Base-by-base conservation (phyloP, 495 filamentous ascomycete species). In the Bombardia bombarda region DNA sequence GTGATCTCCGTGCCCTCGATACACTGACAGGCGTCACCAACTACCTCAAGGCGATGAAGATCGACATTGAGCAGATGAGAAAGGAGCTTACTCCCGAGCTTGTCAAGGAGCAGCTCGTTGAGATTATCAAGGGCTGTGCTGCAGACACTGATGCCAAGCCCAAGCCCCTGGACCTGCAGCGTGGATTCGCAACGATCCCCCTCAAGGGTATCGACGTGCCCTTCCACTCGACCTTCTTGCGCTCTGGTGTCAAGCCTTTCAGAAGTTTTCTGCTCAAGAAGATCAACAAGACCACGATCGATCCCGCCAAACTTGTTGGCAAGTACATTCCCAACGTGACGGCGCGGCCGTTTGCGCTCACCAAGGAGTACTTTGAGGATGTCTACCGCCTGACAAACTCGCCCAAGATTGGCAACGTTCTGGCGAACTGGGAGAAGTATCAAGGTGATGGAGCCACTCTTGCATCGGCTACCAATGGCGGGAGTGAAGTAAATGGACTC, bases 321-420 rank as follows among this genome's bases (percentile, higher is more conserved):
- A 98, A 98, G 72, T 98, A 98, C 70, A 96, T 98, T 46, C 92
- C 92, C 50, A 98, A 98, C 62, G 92, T 98, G 39, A 98, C 92
- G 13, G 92, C 92, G 24, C 79, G 80, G 57, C 92, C 92, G 13
- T 98, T 98, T 62, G 85, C 92, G 60, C 74, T 98, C 35, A 90
- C 86, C 16, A 95, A 93, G 74, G 93, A 95, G 65, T 98, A 98
- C 69, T 98, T 98, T 63, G 90, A 98, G 73, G 90, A 97, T 56
- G 92, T 98, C 19, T 96, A 95, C 68, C 74, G 75, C 26, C 70
- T 98, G 51, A 98, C 92, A 4, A 96, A 88, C 60, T 90, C 84
- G 4, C 92, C 92, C 32, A 82, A 83, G 64, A 97, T 98, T 54
- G 88, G 84, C 24, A 74, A 85, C 46, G 83, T 98, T 49, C 62